Conservation (phyloP, 108 stramenopile genomes). For the Pseudonitzschia multiseries region DNA sequence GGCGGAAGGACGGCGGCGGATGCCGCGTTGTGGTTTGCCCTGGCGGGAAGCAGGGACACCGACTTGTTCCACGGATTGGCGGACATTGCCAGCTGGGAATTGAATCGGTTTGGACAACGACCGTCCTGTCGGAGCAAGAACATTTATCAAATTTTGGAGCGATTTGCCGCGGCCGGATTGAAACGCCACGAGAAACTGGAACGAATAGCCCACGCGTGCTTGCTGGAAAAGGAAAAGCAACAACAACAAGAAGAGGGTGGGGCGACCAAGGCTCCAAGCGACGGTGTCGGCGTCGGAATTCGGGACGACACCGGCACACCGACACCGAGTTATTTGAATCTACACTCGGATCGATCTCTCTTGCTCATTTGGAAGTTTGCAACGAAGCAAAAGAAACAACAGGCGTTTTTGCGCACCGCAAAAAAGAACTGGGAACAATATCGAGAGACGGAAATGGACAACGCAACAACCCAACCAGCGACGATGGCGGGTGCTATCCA, state of each 20-base stretch:
- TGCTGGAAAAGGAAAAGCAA: background rate
- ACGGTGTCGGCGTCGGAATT: background rate
- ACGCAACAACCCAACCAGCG: background rate
- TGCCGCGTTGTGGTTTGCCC: constrained; percentile 80
- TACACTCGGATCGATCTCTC: constrained; percentile 61
- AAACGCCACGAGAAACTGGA: constrained; percentile 6
- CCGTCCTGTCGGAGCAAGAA: constrained; percentile 65
- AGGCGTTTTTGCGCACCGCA: constrained; percentile 44
- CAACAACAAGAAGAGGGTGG: background rate
- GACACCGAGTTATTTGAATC: background rate
- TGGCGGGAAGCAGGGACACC: constrained; percentile 50
- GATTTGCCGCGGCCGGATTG: constrained; percentile 65
- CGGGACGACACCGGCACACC: too few relatives aligned
- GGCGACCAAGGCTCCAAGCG: background rate
- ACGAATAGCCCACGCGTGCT: background rate
- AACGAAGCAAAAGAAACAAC: constrained; percentile 63
- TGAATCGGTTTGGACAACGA: constrained; percentile 56
- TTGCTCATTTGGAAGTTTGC: constrained; percentile 71
- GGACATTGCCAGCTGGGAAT: constrained; percentile 44
- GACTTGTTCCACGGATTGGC: constrained; percentile 48
- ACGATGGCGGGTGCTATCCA: background rate
- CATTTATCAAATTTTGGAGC: constrained; percentile 61
- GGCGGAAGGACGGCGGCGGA: constrained; percentile 78
- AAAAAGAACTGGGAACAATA: constrained; percentile 48
- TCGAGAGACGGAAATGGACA: background rate